Evolutionary conservation across 257 asterid genomes (phyloP), one percentile per base, ranked within the genome.

Genomic region (Solanum ossicruentum): DNA sequence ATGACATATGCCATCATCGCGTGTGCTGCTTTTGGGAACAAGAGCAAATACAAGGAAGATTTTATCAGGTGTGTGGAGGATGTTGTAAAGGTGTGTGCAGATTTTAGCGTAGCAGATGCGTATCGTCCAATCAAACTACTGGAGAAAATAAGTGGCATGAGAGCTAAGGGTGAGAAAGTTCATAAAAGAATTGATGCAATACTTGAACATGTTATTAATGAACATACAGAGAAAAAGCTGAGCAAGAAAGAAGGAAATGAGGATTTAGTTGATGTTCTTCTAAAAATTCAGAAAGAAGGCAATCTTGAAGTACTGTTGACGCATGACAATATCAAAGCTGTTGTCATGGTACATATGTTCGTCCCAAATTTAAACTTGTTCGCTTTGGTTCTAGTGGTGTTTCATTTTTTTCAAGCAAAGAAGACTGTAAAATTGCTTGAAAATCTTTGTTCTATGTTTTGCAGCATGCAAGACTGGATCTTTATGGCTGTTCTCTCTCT

Each of bases 151-250:
- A 87, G 87, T 28, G 86, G 91, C 21, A 36, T 89, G 57, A 88
- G 82, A 57, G 47, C 55, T 49, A 87, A 39, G 18, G 28, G 87
- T 51, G 72, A 36, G 84, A 84, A n/a, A 61, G 15, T 89, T 10
- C 91, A 88, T 28, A 8, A 5, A 5, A 49, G 80, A 66, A 26
- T 77, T 0, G 93, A 92, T 18, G 11, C 21, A 10, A 87, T 89
- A 7, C 83, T 89, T 3, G 89, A 88, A 23, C 43, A 47, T n/a
- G 85, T 91, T 32, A 47, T 92, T 43, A 66, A 15, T 7, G 89
- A 87, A 0, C 88, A 86, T 56, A 83, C 7, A 47, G 51, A 52
- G 32, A 23, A 80, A 36, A 12, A 1, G 23, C 11, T 36, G 41
- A 36, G 41, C 41, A 36, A 36, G 41, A 36, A 36, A 36, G 6